Conservation (phyloP, 2,329 filamentous ascomycete species). For the Tolypocladium cylindrosporum region DNA sequence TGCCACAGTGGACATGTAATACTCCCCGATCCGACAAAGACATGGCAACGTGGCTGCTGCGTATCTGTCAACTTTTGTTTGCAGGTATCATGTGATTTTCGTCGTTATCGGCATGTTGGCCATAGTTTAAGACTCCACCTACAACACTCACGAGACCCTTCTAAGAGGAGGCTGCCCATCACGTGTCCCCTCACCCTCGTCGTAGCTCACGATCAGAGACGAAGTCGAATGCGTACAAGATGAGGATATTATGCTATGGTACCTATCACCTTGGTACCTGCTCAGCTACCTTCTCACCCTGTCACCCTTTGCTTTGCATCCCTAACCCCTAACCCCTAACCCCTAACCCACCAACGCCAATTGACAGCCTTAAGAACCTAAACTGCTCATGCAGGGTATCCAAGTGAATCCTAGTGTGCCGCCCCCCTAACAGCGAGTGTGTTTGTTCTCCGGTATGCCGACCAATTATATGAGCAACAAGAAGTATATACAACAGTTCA, state of each 20-base stretch:
- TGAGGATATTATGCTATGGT: not conserved
- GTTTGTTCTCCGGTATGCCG: not conserved
- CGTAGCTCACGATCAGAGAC: too few species aligned
- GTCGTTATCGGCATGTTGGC: not conserved
- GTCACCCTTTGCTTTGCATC: not conserved
- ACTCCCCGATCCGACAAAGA: not conserved
- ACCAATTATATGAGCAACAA: slow-evolving; percentile 2
- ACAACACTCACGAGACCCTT: too few species aligned
- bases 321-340: slow-evolving; percentile 2
- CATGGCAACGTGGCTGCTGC: not conserved
- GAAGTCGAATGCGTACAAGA: not conserved
- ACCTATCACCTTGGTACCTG: not conserved
- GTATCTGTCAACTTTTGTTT: not conserved
- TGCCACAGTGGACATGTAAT: not conserved
- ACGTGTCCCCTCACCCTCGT: not conserved
- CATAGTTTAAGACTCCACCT: too few species aligned
- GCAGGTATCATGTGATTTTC: not conserved
- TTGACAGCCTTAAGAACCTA: slow-evolving; percentile 11
- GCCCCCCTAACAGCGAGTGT: slow-evolving; percentile 6
- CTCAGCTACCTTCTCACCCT: not conserved
- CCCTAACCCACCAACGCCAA: slow-evolving; percentile 15
- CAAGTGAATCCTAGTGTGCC: slow-evolving; percentile 13
- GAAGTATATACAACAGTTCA: slow-evolving; percentile 7
- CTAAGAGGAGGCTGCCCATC: too few species aligned
- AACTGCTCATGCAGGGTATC: slow-evolving; percentile 23